Conservation (phyloP, 192 early-diverging fungal genomes). For the Dissophora globulifera region DNA sequence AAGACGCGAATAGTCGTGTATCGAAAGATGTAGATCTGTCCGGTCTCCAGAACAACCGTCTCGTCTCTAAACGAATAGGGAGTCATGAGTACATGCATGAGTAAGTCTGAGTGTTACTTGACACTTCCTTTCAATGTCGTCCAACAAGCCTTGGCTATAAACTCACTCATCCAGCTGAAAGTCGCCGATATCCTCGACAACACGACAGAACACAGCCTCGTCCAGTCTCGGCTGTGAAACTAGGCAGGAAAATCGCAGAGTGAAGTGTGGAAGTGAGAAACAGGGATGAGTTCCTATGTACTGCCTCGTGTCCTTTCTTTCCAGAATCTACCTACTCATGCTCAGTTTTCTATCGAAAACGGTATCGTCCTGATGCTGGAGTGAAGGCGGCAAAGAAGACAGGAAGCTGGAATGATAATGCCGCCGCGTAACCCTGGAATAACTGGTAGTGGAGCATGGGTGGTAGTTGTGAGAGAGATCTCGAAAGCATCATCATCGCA, state of each 20-base stretch:
- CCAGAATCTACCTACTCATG: slow-evolving; percentile 26
- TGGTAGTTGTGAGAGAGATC: too few species aligned
- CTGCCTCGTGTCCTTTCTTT: not conserved
- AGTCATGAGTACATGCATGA: not conserved
- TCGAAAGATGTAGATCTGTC: slow-evolving; percentile 66
- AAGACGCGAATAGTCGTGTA: slow-evolving; percentile 59
- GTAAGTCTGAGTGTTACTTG: too few species aligned
- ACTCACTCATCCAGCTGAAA: slow-evolving; percentile 59
- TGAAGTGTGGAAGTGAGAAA: not conserved
- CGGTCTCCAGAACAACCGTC: slow-evolving; percentile 36
- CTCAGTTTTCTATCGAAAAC: slow-evolving; percentile 37
- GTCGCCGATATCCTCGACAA: slow-evolving; percentile 61
- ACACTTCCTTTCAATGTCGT: too few species aligned
- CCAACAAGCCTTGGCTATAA: too few species aligned
- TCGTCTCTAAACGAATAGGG: slow-evolving; percentile 23
- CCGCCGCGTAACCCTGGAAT: slow-evolving; percentile 59
- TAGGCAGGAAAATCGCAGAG: too few species aligned
- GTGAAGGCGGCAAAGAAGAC: slow-evolving; percentile 56
- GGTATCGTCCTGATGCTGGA: slow-evolving; percentile 62
- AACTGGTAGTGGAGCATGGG: slow-evolving; percentile 45
- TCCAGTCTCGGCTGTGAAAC: slow-evolving; percentile 65
- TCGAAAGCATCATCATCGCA: too few species aligned
- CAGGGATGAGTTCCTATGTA: not conserved
- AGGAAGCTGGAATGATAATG: slow-evolving; percentile 63
- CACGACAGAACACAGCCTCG: slow-evolving; percentile 70